Evolutionary conservation across 2,329 filamentous ascomycete genomes (phyloP), one percentile per base, ranked within the genome.

Genomic region (Colletotrichum lindemuthianum): DNA sequence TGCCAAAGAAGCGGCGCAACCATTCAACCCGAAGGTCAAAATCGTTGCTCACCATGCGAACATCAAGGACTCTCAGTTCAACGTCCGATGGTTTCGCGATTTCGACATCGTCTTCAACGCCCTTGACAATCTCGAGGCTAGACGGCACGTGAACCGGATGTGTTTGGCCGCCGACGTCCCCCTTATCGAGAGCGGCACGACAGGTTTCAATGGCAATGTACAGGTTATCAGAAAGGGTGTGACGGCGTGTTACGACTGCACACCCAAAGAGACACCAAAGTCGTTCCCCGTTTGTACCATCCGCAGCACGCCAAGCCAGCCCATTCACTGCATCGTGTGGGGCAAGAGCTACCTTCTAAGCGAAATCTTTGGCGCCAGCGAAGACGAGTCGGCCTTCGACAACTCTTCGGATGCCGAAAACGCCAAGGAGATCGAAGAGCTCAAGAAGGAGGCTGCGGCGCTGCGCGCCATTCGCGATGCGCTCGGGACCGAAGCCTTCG

Each of bases 281-380:
- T 91, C 91, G 1, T 98, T 96, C 73, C 94, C 96, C 2, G 94
- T 98, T 45, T 99, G 96, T 80, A 99, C 96, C 2, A 98, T 99
- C 71, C 88, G 96, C 75, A 97, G 93, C 76, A 99, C 94, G 0
- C 96, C 96, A 0, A 97, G 92, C 69, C 95, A 98, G 72, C 92
- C 95, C 1, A 98, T 99, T 47, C 96, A 99, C 78, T 98, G 96
- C 80, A 99, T 99, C 67, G 95, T 99, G 2, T 99, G 96, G 96
- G 95, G 88, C 16, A 99, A 98, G 80, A 97, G 93, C 75, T 99
- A 98, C 76, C 84, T 99, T 8, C 86, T 99, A 66, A 96, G 93
- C 69, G 96, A 99, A 76, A 89, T 99, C 8, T 99, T 97, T 71
- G 96, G 96, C 15, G 88, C 88, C 3, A 96, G 93, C 70, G 95